Evolutionary conservation across 345 rosid species (phyloP).

Genomic region (Firmiana major): DNA sequence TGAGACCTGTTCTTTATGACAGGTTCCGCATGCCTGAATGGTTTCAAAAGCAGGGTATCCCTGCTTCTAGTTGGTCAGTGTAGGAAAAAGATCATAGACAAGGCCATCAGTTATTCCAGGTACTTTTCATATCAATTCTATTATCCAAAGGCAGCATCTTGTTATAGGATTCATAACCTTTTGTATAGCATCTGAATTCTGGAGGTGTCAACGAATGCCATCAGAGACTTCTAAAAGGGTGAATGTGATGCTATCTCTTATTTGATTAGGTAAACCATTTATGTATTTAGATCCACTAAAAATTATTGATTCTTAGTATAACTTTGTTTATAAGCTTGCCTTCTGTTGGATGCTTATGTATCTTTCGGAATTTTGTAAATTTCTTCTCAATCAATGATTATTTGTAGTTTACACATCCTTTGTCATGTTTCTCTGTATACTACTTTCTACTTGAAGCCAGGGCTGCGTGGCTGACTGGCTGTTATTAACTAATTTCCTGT

Average conservation of each 20-base stretch:
- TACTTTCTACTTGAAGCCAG: not conserved
- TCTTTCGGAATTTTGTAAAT: conserved; percentile 24
- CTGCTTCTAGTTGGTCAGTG: conserved; percentile 48
- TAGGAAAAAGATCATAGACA: conserved; percentile 7
- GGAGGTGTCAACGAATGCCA: conserved; percentile 12
- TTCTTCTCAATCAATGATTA: conserved; percentile 9
- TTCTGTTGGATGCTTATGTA: conserved; percentile 12
- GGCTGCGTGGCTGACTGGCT: not conserved
- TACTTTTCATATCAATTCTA: not conserved
- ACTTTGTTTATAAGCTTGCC: conserved; percentile 26
- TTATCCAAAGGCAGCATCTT: conserved; percentile 20
- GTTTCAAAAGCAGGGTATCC: conserved; percentile 94
- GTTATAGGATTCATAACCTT: conserved; percentile 17
- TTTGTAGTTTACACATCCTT: conserved; percentile 6
- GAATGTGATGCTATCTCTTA: conserved; percentile 17
- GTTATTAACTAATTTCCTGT: not conserved
- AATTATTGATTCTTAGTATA: conserved; percentile 24
- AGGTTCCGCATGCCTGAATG: conserved; percentile 92
- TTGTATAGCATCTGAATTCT: conserved; percentile 24
- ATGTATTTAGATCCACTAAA: conserved; percentile 18
- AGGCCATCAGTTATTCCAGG: conserved; percentile 10
- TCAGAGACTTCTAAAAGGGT: not conserved
- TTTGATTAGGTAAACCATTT: conserved; percentile 19
- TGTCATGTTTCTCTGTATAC: not conserved
- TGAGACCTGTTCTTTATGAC: conserved; percentile 65